Conservation (phyloP, 1,284 basidiomycete species). For the Cutaneotrichosporon daszewskae region DNA sequence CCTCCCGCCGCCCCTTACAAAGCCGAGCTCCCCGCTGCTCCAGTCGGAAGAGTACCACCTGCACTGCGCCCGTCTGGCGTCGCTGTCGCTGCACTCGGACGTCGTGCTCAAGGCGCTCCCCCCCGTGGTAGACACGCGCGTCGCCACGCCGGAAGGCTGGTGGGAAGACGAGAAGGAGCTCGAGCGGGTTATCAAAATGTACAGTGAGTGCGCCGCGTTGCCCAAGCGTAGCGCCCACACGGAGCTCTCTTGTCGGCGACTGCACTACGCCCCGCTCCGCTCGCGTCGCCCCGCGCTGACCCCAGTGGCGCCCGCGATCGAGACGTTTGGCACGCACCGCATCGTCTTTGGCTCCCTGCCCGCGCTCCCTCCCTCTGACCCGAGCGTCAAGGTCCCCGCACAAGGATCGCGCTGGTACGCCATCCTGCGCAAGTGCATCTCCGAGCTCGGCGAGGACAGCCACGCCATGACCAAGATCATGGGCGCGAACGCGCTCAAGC, state of each 20-base stretch:
- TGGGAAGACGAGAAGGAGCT: slow-evolving; percentile 66
- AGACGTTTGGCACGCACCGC: slow-evolving; percentile 58
- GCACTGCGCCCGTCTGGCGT: slow-evolving; percentile 67
- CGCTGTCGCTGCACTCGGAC: slow-evolving; percentile 69
- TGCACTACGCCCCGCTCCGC: too few relatives aligned
- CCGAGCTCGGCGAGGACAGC: slow-evolving; percentile 75
- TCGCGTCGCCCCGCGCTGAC: too few relatives aligned
- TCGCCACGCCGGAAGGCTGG: slow-evolving; percentile 43
- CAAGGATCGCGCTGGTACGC: slow-evolving; percentile 68
- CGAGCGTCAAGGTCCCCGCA: slow-evolving; percentile 46
- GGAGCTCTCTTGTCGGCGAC: too few relatives aligned
- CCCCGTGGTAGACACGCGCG: slow-evolving; percentile 58
- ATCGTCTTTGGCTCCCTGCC: slow-evolving; percentile 57
- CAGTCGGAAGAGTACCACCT: slow-evolving; percentile 68
- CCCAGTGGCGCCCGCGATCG: slow-evolving; percentile 53
- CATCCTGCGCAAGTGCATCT: slow-evolving; percentile 67
- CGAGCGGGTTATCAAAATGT: slow-evolving; percentile 74
- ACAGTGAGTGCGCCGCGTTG: slow-evolving; percentile 68
- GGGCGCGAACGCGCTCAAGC: slow-evolving; percentile 25
- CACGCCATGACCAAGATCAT: slow-evolving; percentile 54
- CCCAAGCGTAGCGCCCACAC: too few relatives aligned
- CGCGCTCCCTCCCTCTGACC: slow-evolving; percentile 27
- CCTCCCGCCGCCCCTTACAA: slow-evolving; percentile 73
- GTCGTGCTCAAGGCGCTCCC: slow-evolving; percentile 72
- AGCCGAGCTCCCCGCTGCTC: slow-evolving; percentile 64